Evolutionary conservation across 2,329 filamentous ascomycete genomes (phyloP).

Genomic region (Fusarium cicatricum): DNA sequence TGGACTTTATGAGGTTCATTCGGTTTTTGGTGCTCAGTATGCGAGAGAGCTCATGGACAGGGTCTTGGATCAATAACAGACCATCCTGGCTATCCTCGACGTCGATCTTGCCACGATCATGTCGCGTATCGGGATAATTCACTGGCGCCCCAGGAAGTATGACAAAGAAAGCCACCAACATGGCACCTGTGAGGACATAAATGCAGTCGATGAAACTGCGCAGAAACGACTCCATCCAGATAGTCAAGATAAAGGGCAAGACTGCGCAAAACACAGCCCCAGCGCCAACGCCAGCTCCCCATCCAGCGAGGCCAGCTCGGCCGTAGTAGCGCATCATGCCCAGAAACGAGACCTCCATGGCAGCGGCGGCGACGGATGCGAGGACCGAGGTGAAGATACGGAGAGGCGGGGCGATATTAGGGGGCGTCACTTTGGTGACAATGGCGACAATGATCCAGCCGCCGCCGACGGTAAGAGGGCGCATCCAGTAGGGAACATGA

Average conservation of each 20-base stretch:
- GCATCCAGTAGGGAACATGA: slow-evolving; percentile 41
- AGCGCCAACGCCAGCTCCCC: slow-evolving; percentile 47
- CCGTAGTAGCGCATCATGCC: slow-evolving; percentile 44
- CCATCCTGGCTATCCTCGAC: slow-evolving; percentile 25
- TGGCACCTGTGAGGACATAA: slow-evolving; percentile 38
- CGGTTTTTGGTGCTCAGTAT: slow-evolving; percentile 28
- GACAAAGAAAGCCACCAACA: slow-evolving; percentile 42
- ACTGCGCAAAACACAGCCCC: slow-evolving; percentile 42
- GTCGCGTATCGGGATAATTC: slow-evolving; percentile 31
- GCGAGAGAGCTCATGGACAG: slow-evolving; percentile 32
- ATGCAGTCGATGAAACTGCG: slow-evolving; percentile 42
- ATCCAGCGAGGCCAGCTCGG: slow-evolving; percentile 44
- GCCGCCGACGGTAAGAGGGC: slow-evolving; percentile 38
- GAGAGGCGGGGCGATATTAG: slow-evolving; percentile 45
- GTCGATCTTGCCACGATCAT: slow-evolving; percentile 17
- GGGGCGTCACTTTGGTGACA: slow-evolving; percentile 42
- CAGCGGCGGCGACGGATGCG: slow-evolving; percentile 42
- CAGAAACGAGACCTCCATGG: slow-evolving; percentile 46
- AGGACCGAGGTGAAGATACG: slow-evolving; percentile 43
- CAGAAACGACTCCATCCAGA: slow-evolving; percentile 40
- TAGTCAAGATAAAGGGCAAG: slow-evolving; percentile 43
- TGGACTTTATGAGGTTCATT: slow-evolving; percentile 7
- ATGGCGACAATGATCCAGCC: slow-evolving; percentile 44
- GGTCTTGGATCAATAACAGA: slow-evolving; percentile 52
- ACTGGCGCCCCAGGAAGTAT: slow-evolving; percentile 40